These are phyloP conservation scores for Poa annua DNA, from an alignment of 176 grass and related monocot genomes.

Conservation along the genomic window DNA sequence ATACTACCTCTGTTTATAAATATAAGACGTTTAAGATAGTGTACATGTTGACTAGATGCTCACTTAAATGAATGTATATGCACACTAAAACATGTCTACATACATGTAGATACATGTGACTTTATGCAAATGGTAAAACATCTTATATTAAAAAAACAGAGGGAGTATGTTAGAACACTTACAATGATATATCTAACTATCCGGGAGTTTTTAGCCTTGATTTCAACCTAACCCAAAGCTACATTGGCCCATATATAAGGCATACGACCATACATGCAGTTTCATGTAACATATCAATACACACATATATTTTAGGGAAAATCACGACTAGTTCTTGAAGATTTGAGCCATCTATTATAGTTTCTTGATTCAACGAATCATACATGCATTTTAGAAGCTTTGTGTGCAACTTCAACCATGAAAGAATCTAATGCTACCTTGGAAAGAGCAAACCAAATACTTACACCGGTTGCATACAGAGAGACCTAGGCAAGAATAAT, in stretches of 20 bases:
- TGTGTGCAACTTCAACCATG: not conserved
- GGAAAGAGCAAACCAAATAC: not conserved
- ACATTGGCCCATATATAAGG: not conserved
- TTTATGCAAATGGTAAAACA: too few relatives aligned
- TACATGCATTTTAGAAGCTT: not conserved
- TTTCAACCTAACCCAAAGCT: not conserved
- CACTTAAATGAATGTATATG: too few relatives aligned
- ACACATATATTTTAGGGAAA: not conserved
- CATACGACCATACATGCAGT: not conserved
- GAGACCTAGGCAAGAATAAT: too few relatives aligned
- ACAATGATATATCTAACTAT: not conserved
- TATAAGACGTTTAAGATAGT: too few relatives aligned
- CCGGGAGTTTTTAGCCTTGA: not conserved
- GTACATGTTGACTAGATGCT: too few relatives aligned
- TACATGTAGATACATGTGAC: too few relatives aligned
- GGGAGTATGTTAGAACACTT: not conserved
- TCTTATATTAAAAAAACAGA: too few relatives aligned
- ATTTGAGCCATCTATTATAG: not conserved
- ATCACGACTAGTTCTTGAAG: not conserved
- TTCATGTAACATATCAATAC: not conserved
- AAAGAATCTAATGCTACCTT: not conserved
- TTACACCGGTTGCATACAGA: not conserved
- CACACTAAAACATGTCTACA: too few relatives aligned
- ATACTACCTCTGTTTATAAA: too few relatives aligned
- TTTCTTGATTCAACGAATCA: not conserved